Evolutionary conservation across 2,329 filamentous ascomycete genomes (phyloP), one percentile per base, ranked within the genome.

Genomic region (Penicillium sp.): DNA sequence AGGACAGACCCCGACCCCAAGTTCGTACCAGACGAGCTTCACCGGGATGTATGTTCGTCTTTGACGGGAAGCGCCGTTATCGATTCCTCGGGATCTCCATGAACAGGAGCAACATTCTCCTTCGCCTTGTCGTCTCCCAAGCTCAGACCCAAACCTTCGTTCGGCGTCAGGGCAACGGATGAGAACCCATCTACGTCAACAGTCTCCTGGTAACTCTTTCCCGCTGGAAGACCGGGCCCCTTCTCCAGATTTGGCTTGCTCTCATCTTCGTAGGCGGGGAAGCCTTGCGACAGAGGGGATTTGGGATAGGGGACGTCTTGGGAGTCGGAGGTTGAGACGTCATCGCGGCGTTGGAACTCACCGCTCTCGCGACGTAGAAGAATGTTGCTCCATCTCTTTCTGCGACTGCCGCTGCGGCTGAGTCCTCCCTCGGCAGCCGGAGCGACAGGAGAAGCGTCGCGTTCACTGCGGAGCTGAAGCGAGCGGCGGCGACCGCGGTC

Each of bases 381-480:
- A 10, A 73, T 66, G 54, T 70, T 74, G 48, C 73, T 75, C 69
- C 69, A 74, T 57, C 71, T 61, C 60, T 74, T 73, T 47, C 69
- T 66, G 47, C 68, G 62, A 44, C 70, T 73, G 18, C 60, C 58
- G 45, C 70, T 73, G 31, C 70, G 69, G 5, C 65, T 64, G 5
- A 72, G 56, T 34, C 62, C 63, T 1, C 16, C 39, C 5, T 49
- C 45, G n/a, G 34, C 34, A n/a, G 7, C 14, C 3, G 34, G 16
- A 36, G 34, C 13, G 34, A n/a, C 6, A n/a, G 34, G 34, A 6
- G 51, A 4, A 9, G 57, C 55, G 4, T 59, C 59, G 22, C 68
- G 67, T 52, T 73, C 70, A 38, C 65, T 71, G 22, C 61, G 54
- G 6, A 61, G 57, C 31, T 67, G 67, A 49, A 68, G 56, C 2